Base-by-base conservation (phyloP, 2,329 filamentous ascomycete species). In the Lasiodiplodia theobromae region DNA sequence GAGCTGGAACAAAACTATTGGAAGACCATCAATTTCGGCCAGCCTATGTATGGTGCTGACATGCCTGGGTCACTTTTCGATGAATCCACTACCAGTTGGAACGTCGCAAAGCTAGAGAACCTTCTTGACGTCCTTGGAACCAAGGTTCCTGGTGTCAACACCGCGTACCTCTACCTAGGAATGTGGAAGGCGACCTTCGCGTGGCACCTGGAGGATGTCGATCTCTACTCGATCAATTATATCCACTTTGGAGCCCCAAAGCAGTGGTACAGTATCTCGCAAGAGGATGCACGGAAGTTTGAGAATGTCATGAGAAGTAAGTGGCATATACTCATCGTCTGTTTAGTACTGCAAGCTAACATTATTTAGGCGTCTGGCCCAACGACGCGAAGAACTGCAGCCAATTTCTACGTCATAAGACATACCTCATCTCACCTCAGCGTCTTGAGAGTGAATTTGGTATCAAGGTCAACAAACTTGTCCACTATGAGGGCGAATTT, bases 121-220 rank as follows among this genome's bases (percentile, higher is more conserved):
- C 82, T 99, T 68, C 86, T 99, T 49, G 96, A 99, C 79, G 93
- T 97, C 4, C 85, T 99, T 2, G 96, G 96, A 7, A 95, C 94
- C 68, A 97, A 97, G 74, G 93, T 99, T 10, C 96, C 96, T 3
- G 96, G 96, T 72, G 96, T 99, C 76, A 99, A 99, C 76, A 99
- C 95, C 1, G 95, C 96, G 2, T 99, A 99, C 77, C 87, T 99
- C 1, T 99, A 99, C 77, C 86, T 99, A 69, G 96, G 96, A 53
- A 99, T 99, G 96, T 99, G 96, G 96, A 98, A 98, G 80, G 95
- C 96, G 14, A 98, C 96, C 0, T 99, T 99, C 78, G 96, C 96
- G 10, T 99, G 96, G 96, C 96, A 99, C 86, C 83, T 99, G 66
- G 96, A 99, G 78, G 96, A 99, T 78, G 95, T 99, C 52, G 96